Base-by-base conservation (phyloP, 495 filamentous ascomycete genomes). In the Aspergillus biplanus region DNA sequence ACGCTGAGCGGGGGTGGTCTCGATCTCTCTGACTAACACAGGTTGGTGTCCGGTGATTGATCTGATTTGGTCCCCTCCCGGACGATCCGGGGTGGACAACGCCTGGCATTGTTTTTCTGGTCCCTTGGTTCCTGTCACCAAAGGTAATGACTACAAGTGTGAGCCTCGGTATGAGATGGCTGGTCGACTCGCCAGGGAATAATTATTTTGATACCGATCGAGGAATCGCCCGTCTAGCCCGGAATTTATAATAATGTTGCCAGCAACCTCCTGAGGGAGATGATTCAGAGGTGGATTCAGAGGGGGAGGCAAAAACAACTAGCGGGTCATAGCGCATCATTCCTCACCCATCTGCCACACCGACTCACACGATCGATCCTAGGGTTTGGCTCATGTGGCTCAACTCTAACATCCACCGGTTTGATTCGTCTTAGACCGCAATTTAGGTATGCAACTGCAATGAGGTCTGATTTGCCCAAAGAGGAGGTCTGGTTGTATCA, bases 11-110 rank as follows among this genome's bases (percentile, higher is more conserved):
- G 37, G 44, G 48, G 37, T 44, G 21, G 39, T 11, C 39, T 44
- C 16, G 21, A 50, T 50, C 47, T 18, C 15, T 4, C 5, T 50
- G 47, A 50, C 47, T 50, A 50, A 50, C 39, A 50, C 15, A 50
- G 27, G 27, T 31, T 32, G n/a, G 34, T 16, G 21, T n/a, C 16
- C n/a, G 18, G 39, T 33, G 27, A 49, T 58, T 62, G 50, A 55
- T 37, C 58, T 62, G 42, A 27, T 35, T 55, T 59, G 56, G 44
- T 21, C 18, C 39, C 54, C 47, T 58, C 62, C 66, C 66, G 59
- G 66, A 50, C 66, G 66, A 68, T 68, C 66, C 66, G 66, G 66
- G 66, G 66, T 67, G 33, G 56, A 49, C 13, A 21, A 33, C 21
- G 21, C 21, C 21, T 27, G 21, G 21, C 11, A 44, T 44, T 44